Evolutionary conservation across 2,329 filamentous ascomycete genomes (phyloP).

Genomic region (Cytospora schulzeri): DNA sequence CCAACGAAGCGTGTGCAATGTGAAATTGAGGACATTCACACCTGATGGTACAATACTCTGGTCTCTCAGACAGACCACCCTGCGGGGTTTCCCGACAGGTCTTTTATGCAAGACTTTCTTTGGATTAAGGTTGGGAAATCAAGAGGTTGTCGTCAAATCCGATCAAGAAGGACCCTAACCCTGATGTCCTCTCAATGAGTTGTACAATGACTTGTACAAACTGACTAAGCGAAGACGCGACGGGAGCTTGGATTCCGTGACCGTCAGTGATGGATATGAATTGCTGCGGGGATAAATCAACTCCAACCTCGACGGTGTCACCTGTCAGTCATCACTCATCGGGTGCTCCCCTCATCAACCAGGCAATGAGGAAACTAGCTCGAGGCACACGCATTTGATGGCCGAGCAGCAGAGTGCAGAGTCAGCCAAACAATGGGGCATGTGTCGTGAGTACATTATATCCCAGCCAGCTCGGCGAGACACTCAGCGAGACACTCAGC

Average conservation of each 20-base stretch:
- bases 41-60: too few species aligned
- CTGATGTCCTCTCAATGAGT: background rate
- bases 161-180: background rate
- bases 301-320: background rate
- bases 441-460: slow-evolving; percentile 15
- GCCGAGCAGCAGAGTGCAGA: slow-evolving; percentile 1
- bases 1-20: too few species aligned
- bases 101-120: too few species aligned
- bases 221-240: background rate
- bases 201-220: background rate
- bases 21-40: too few species aligned
- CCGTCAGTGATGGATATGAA: background rate
- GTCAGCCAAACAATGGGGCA: slow-evolving; percentile 6
- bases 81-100: too few species aligned
- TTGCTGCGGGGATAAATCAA: background rate
- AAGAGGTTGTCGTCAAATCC: too few species aligned
- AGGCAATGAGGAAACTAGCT: background rate
- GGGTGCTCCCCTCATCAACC: background rate
- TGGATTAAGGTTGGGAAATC: too few species aligned
- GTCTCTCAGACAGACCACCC: too few species aligned
- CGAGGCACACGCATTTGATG: slow-evolving; percentile 1
- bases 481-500: background rate
- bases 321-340: background rate
- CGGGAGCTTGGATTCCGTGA: background rate
- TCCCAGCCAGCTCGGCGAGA: background rate